These are phyloP conservation scores for Stenocarpella maydis DNA, from an alignment of 2,329 filamentous ascomycete genomes.

Conservation along the genomic window DNA sequence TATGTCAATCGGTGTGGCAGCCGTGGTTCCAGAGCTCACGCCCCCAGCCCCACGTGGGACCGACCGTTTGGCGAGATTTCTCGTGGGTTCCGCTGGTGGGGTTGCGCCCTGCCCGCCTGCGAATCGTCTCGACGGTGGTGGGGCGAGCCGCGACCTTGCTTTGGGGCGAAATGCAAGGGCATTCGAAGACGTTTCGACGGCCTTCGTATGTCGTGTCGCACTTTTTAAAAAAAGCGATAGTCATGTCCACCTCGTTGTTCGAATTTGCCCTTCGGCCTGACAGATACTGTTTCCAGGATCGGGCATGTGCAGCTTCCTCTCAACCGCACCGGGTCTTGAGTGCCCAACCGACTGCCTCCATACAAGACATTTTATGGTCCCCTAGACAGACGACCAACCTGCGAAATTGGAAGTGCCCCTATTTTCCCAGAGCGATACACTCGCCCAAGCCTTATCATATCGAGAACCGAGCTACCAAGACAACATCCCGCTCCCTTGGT, in stretches of 20 bases:
- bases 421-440: conserved; percentile 12
- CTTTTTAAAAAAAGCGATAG: neutral
- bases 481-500: neutral
- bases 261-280: neutral
- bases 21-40: neutral
- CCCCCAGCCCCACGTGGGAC: conserved; percentile 33
- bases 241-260: neutral
- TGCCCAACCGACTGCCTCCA: conserved; percentile 13
- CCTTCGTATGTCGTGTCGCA: neutral
- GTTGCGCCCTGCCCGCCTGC: neutral
- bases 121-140: conserved; percentile 23
- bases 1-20: conserved; percentile 5
- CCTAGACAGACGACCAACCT: conserved; percentile 1
- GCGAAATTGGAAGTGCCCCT: conserved; percentile 14
- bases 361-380: conserved; percentile 20
- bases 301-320: neutral
- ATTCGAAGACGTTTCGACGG: conserved; percentile 5
- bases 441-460: neutral
- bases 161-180: conserved; percentile 15
- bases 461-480: neutral
- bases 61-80: conserved; percentile 35
- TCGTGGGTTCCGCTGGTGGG: conserved; percentile 33
- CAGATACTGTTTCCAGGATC: neutral
- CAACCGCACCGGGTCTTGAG: neutral
- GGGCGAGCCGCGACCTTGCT: conserved; percentile 17